phyloP scores from a whole-genome alignment of 805 yeast species.

The Ogataea dorogensis region DNA sequence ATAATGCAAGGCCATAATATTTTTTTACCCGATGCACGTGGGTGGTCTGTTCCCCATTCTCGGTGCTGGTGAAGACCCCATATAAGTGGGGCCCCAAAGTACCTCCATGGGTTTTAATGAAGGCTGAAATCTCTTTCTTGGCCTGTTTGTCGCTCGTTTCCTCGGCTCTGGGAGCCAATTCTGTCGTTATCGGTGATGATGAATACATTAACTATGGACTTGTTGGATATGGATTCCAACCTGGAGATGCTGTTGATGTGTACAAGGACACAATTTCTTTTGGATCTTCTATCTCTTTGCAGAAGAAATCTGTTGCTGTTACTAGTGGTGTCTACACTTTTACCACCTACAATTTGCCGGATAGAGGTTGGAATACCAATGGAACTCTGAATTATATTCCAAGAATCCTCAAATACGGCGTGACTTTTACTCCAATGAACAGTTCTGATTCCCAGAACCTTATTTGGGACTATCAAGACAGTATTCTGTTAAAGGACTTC shows the following conservation, averaged over 20 bases:
- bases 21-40: conserved; percentile 7
- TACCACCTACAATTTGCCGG: conserved; percentile 32
- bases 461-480: conserved; percentile 29
- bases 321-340: conserved; percentile 28
- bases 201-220: conserved; percentile 29
- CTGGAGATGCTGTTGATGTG: conserved; percentile 30
- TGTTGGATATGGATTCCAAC: conserved; percentile 29
- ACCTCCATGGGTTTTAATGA: conserved; percentile 4
- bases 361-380: conserved; percentile 35
- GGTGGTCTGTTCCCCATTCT: conserved; percentile 1
- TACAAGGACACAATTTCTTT: conserved; percentile 33
- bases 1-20: neutral
- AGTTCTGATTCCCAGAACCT: conserved; percentile 23
- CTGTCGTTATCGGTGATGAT: conserved; percentile 24
- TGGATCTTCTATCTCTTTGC: conserved; percentile 32
- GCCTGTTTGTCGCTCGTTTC: conserved; percentile 12
- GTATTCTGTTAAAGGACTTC: conserved; percentile 32
- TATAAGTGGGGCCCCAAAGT: conserved; percentile 1
- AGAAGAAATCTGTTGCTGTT: conserved; percentile 25
- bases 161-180: conserved; percentile 17
- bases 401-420: conserved; percentile 29
- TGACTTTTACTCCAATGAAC: conserved; percentile 26
- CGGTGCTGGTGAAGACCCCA: too few relatives aligned
- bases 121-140: conserved; percentile 1
- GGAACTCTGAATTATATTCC: conserved; percentile 32